Evolutionary conservation across 176 grass and related monocot genomes (phyloP), one percentile per base, ranked within the genome.

Genomic region (Oryza brachyantha): DNA sequence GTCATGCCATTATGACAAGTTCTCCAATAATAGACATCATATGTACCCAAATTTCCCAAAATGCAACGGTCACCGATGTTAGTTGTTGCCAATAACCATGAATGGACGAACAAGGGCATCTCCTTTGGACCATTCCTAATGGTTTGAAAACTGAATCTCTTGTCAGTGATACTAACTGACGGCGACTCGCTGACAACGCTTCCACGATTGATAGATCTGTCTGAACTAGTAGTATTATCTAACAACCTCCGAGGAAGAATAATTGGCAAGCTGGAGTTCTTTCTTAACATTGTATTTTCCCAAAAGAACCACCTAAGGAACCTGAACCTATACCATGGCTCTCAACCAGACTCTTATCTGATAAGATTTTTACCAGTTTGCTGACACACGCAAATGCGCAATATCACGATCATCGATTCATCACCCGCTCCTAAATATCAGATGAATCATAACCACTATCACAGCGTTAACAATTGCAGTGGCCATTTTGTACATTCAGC

Each of bases 381-480:
- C 22, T 3, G 7, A 21, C 6, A 43, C 16, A 0, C 8, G 13
- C 25, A 32, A 46, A 42, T 17, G 5, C 14, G 14, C 14, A 24
- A 34, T 29, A 38, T 34, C 43, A n/a, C 24, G 29, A 35, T 46
- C 13, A 46, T 46, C 43, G 14, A 46, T 16, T 50, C 41, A 7
- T 25, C 3, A 11, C 36, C 29, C 35, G 35, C 19, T 22, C 61
- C 21, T 36, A 65, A 66, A 13, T 8, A 35, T 34, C 13, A 37
- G 34, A 77, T 21, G 22, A 76, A 76, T 61, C 76, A 67, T 38
- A 54, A 28, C 9, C 42, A 66, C 63, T 17, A 29, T 68, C 46
- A 45, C 26, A 14, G 58, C 69, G 25, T 8, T 19, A 29, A 42
- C 66, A 24, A 63, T 26, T 21, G 22, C 24, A 52, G n/a, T 10